A percentile compares a stretch with the other conserved stretches of the same genome.
Conservation (phyloP, 352 stramenopile genomes). For the Globisporangium abappressorium region DNA sequence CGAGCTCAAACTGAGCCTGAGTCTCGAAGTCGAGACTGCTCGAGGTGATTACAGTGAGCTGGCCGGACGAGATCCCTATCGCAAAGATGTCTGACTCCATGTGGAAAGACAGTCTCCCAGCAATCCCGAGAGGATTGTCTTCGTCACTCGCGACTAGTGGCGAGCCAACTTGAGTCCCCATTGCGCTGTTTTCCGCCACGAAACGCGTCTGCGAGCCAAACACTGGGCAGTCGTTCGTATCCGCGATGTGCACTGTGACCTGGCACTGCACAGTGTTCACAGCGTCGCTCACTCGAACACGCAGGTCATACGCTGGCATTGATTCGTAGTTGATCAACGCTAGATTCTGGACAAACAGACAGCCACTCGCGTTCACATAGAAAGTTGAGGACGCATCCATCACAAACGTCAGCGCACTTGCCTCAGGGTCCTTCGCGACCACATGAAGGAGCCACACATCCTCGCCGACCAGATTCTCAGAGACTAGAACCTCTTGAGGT, state of each 20-base stretch:
- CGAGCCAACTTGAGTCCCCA: conserved; percentile 23
- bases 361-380: conserved; percentile 5
- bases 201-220: conserved; percentile 26
- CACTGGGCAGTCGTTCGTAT: conserved; percentile 52
- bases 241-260: conserved; percentile 28
- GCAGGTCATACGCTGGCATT: conserved; percentile 10
- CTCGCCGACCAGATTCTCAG: conserved; percentile 30
- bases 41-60: neutral
- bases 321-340: conserved; percentile 29
- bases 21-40: conserved; percentile 13
- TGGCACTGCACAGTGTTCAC: conserved; percentile 29
- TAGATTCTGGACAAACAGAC: conserved; percentile 15
- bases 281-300: conserved; percentile 16
- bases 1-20: conserved; percentile 4
- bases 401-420: neutral
- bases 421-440: neutral
- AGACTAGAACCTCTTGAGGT: conserved; percentile 17
- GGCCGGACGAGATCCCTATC: conserved; percentile 3
- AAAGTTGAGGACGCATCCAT: conserved; percentile 6
- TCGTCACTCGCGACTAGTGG: conserved; percentile 10
- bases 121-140: conserved; percentile 7
- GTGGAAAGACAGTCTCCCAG: conserved; percentile 3
- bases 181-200: conserved; percentile 40
- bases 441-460: conserved; percentile 5
- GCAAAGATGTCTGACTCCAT: conserved; percentile 6